Base-by-base conservation (phyloP, 371 early-diverging fungal species). In the Mucor plumbeus region DNA sequence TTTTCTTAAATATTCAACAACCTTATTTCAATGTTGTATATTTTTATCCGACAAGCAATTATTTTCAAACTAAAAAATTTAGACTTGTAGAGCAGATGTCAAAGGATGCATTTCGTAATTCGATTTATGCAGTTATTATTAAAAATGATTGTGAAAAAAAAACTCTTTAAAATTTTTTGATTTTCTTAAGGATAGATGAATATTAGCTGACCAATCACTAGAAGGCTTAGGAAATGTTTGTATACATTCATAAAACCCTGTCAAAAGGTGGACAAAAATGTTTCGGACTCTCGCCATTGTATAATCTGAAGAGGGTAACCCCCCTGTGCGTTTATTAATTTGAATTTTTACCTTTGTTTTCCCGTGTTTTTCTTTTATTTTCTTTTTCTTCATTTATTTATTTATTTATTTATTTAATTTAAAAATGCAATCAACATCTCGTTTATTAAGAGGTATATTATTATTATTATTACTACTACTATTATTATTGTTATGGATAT, bases 381-480 rank as follows among this genome's bases (percentile, higher is more conserved):
- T 63, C 53, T 53, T 63, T 61, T 47, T 47, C n/a, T 61, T 43
- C 15, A 3, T 17, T 41, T 44, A 35, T 35, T 41, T 61, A 44
- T 61, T 35, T 48, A 26, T 60, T 43, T 34, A 50, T 47, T 53
- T 39, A 8, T 21, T 50, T 50, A 19, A 43, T n/a, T n/a, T n/a
- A 59, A 44, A n/a, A 33, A 68, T 68, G 69, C 69, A 68, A 33
- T 63, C 69, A 38, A 50, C 50, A 33, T 54, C 59, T 31, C 47
- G 53, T 33, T 44, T 59, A 31, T 59, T 63, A 35, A 63, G 69
- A 68, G 69, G 69, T 68, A 63, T 34, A 36, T 7, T 8, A 36
- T 26, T 0, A 26, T 6, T 56, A n/a, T n/a, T n/a, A n/a, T n/a
- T n/a, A n/a, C n/a, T n/a, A n/a, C n/a, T n/a, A n/a, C n/a, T n/a